phyloP scores from a whole-genome alignment of 148 eudicot genomes.

The Rhododendron simsii region DNA sequence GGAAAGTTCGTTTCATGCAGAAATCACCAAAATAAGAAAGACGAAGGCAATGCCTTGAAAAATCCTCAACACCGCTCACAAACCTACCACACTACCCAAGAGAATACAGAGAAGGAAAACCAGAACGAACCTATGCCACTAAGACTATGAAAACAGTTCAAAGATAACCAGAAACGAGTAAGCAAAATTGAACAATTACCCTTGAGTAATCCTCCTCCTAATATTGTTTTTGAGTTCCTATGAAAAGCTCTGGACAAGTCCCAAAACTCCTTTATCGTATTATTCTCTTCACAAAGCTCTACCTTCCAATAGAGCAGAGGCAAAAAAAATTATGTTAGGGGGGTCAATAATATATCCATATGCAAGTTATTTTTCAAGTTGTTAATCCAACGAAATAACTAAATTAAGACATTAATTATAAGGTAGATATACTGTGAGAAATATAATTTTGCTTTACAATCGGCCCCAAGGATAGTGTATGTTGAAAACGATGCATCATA shows the following conservation, averaged over 20 bases:
- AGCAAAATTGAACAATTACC: not conserved
- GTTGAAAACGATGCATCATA: not conserved
- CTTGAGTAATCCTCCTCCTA: not conserved
- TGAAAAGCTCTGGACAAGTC: not conserved
- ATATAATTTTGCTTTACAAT: not conserved
- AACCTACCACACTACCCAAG: not conserved
- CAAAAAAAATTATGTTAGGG: not conserved
- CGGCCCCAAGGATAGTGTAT: not conserved
- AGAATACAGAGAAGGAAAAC: not conserved
- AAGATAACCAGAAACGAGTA: not conserved
- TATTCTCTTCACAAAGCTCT: not conserved
- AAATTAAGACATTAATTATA: too few relatives aligned
- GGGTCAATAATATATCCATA: not conserved
- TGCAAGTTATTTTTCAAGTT: too few relatives aligned
- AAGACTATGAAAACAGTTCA: not conserved
- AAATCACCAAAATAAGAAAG: not conserved
- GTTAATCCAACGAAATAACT: too few relatives aligned
- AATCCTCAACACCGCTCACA: not conserved
- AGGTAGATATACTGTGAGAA: too few relatives aligned
- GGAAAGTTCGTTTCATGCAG: too few relatives aligned
- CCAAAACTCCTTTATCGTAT: not conserved
- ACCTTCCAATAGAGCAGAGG: not conserved
- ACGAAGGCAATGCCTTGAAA: not conserved
- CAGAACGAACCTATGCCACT: not conserved
- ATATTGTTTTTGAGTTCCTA: not conserved